A percentile compares a stretch with the other conserved stretches of the same genome.
phyloP scores from a whole-genome alignment of 805 yeast species.

The Priceomyces carsonii region DNA sequence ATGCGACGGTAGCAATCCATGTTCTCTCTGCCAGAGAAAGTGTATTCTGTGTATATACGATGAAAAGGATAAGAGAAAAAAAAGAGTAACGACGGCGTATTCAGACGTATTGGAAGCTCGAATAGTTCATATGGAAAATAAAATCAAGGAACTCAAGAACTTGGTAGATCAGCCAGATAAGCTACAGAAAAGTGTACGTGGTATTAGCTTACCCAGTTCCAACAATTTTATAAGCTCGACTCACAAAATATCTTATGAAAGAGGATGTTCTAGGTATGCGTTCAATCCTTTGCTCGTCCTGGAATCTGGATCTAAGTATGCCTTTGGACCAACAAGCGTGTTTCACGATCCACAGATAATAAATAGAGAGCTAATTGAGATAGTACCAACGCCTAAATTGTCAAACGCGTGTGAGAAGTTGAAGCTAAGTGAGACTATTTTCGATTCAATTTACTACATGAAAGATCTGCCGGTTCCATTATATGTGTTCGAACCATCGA shows the following conservation, averaged over 20 bases:
- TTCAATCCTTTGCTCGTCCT: conserved; percentile 4
- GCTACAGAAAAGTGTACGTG: not conserved
- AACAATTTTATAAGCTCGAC: not conserved
- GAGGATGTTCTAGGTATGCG: not conserved
- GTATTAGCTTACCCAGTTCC: not conserved
- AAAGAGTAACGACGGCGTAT: conserved; percentile 7
- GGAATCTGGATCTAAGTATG: conserved; percentile 4
- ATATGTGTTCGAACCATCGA: conserved; percentile 4
- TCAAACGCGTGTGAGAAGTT: not conserved
- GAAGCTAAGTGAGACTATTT: not conserved
- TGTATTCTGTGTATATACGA: conserved; percentile 7
- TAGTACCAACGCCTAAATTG: not conserved
- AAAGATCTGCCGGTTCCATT: not conserved
- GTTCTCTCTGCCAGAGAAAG: conserved; percentile 7
- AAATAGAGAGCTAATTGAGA: not conserved
- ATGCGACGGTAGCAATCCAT: conserved; percentile 11
- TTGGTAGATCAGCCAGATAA: conserved; percentile 6
- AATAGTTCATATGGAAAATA: conserved; percentile 2
- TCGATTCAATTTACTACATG: too few relatives aligned
- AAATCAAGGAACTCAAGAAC: conserved; percentile 5
- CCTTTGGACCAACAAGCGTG: conserved; percentile 13
- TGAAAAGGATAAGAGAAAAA: conserved; percentile 8
- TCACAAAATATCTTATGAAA: not conserved
- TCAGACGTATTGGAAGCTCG: conserved; percentile 10
- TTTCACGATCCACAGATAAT: conserved; percentile 9